Evolutionary conservation across 305 asterid genomes (phyloP), one percentile per base, ranked within the genome.

Genomic region (Plantago coronopus): DNA sequence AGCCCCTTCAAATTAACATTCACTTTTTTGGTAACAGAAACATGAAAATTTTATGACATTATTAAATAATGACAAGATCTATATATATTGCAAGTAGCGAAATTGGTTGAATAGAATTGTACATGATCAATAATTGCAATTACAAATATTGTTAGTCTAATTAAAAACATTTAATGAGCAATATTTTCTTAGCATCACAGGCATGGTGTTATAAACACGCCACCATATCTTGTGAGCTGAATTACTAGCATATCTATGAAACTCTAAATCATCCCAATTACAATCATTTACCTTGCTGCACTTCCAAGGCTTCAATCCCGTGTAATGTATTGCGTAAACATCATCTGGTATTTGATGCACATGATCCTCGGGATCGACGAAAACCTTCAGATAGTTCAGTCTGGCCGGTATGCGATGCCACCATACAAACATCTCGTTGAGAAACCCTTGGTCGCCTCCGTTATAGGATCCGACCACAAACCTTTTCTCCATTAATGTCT

Each of bases 361-460:
- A 1, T 17, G 51, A 38, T 78, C 76, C 5, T 57, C 27, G 5
- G 19, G 59, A 46, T 54, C 68, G 14, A 65, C 55, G 5, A 91
- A 91, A 15, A 79, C 78, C 68, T 88, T 91, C 21, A 88, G 88
- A 47, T 74, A 73, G 47, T 88, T 88, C 50, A 76, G 15, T 75
- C 65, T 67, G 1, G 73, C 63, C 0, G 91, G 96, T 46, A 85
- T 72, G 10, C 95, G 63, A 66, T 91, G 98, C 98, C 98, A 88
- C 98, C 98, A 91, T 4, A 44, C 44, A 17, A 82, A 91, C 68
- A 86, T 68, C 65, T 91, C 95, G 57, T 88, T 91, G 9, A 88
- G 59, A 64, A 80, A 91, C 17, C 96, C 97, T 69, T 91, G 96
- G 65, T 91, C 97, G 0, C 97, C 97, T 0, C 97, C 96, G 17